phyloP scores from a whole-genome alignment of 148 eudicot species.

The Camellia japonica region DNA sequence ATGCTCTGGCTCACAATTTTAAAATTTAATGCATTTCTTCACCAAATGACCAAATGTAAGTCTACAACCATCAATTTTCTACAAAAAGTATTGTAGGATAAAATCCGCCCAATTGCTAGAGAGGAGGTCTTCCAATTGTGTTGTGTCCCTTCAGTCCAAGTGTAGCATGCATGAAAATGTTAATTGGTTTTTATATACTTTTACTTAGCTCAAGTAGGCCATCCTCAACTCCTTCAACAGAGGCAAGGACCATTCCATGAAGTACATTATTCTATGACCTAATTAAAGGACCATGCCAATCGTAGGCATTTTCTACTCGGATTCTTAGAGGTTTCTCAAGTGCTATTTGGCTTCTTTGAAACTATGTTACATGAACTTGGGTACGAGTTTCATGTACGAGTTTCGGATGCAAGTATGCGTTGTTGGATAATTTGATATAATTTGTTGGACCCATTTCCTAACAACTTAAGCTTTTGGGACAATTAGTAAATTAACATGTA shows the following conservation, averaged over 20 bases:
- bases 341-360: background rate
- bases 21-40: too few species aligned
- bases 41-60: too few species aligned
- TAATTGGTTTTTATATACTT: background rate
- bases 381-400: too few species aligned
- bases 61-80: too few species aligned
- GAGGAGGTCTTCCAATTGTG: background rate
- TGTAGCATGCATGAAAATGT: background rate
- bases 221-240: background rate
- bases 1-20: too few species aligned
- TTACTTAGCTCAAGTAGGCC: background rate
- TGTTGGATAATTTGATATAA: too few species aligned
- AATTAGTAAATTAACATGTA: too few species aligned
- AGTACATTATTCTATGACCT: background rate
- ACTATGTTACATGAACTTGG: too few species aligned
- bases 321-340: conserved; percentile 1
- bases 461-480: too few species aligned
- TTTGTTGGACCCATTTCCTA: too few species aligned
- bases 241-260: background rate
- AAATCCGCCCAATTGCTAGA: background rate
- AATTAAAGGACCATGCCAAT: background rate
- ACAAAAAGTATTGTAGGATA: background rate
- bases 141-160: background rate
- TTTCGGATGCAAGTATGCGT: too few species aligned
- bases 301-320: background rate